A percentile compares a stretch with the other conserved stretches of the same genome.
Evolutionary conservation across 2,329 filamentous ascomycete species (phyloP).

Genomic region (Scedosporium aurantiacum): DNA sequence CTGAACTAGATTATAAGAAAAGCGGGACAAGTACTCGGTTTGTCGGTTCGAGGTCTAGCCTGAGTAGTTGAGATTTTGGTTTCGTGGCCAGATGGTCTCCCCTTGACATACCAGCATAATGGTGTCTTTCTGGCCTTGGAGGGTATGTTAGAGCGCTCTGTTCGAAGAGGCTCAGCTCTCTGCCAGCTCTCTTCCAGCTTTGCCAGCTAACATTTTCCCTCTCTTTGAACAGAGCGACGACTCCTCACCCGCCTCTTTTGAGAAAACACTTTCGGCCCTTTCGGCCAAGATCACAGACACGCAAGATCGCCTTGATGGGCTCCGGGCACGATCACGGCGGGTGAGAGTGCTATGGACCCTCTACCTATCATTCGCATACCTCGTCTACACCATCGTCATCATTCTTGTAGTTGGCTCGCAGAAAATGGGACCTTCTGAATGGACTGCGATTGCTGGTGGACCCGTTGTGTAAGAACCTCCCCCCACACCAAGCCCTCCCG

Average conservation of each 20-base stretch:
- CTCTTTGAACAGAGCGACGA: constrained; percentile 50
- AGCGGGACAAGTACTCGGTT: neutral
- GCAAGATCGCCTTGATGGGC: constrained; percentile 60
- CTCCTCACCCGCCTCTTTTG: constrained; percentile 81
- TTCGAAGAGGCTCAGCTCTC: neutral
- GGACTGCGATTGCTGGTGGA: constrained; percentile 64
- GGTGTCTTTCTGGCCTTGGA: constrained; percentile 82
- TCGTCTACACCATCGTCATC: constrained; percentile 73
- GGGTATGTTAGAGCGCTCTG: constrained; percentile 36
- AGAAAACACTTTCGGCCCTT: constrained; percentile 76
- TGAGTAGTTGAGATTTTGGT: neutral
- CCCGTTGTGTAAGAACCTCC: constrained; percentile 55
- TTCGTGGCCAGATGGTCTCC: neutral
- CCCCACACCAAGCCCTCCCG: neutral
- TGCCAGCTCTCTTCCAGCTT: constrained; percentile 19
- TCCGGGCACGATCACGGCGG: constrained; percentile 62
- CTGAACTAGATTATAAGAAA: no score
- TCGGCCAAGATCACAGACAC: constrained; percentile 71
- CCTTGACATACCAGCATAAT: constrained; percentile 31
- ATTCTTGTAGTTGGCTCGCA: constrained; percentile 75
- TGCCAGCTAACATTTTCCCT: constrained; percentile 10
- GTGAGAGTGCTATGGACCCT: constrained; percentile 80
- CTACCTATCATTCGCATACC: constrained; percentile 82
- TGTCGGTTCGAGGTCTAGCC: neutral
- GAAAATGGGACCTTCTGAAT: constrained; percentile 67